Evolutionary conservation across 1,284 basidiomycete species (phyloP), one percentile per base, ranked within the genome.

Genomic region (Peniophora sp.): DNA sequence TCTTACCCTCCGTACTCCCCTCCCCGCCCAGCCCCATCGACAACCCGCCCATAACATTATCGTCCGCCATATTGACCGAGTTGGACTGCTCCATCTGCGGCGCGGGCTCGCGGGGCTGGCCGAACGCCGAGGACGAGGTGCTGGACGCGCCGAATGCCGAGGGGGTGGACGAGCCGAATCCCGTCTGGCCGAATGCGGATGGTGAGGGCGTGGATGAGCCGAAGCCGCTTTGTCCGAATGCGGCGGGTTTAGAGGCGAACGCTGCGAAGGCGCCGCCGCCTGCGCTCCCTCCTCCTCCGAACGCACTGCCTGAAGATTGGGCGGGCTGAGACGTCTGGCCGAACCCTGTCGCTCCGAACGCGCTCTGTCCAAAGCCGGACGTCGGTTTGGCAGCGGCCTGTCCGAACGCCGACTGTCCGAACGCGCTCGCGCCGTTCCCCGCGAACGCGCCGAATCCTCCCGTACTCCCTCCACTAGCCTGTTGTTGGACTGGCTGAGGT

Each of bases 101-200:
- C 9, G 43, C 23, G 53, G 15, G 51, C 55, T 45, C 58, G 56
- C 15, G 50, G 36, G 35, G 56, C 48, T 0, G 53, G 17, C 23
- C 56, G 32, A 53, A 56, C 8, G 45, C 23, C 5, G n/a, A 17
- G 37, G n/a, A n/a, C 8, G 8, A 5, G n/a, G 37, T 8, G 15
- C 37, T n/a, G 37, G 54, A 18, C 64, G 62, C 3, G 22, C 32
- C 44, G 57, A 55, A 35, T 6, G 50, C 36, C 6, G 43, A 51
- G 22, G 32, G 3, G 5, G 17, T 32, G 6, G 49, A 14, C 15
- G 47, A 45, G 43, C 18, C 20, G 23, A 45, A 45, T 8, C 43
- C 18, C 3, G 43, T 24, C 10, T 10, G 14, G n/a, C 34, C 37
- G 37, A 41, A 41, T 20, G 37, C 37, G 8, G n/a, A 32, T 5